Conservation (phyloP, 1,284 basidiomycete genomes). For the Gymnopus androsaceus region DNA sequence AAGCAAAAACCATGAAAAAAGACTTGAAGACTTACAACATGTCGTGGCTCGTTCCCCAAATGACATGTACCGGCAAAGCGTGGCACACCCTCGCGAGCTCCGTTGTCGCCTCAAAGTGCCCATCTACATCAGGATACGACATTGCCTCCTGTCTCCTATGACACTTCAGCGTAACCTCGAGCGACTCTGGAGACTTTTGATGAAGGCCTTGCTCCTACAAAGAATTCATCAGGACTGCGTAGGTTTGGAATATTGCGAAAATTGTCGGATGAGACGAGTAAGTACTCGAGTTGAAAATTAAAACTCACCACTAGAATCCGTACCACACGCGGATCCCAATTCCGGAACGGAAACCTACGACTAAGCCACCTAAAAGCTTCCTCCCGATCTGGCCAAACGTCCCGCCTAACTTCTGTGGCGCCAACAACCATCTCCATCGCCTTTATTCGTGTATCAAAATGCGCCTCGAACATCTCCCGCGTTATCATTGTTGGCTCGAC, state of each 20-base stretch:
- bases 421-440: constrained; percentile 38
- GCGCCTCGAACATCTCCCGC: constrained; percentile 27
- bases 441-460: constrained; percentile 37
- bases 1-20: constrained; percentile 9
- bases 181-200: constrained; percentile 20
- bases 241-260: neutral
- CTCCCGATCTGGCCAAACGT: constrained; percentile 37
- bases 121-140: constrained; percentile 41
- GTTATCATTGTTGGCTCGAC: constrained; percentile 45
- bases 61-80: constrained; percentile 40
- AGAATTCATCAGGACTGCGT: neutral
- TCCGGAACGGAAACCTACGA: constrained; percentile 42
- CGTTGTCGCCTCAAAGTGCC: constrained; percentile 40
- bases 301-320: constrained; percentile 36
- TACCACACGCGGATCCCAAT: constrained; percentile 41
- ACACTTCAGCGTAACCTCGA: constrained; percentile 40
- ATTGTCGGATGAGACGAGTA: neutral
- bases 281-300: too few relatives aligned
- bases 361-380: constrained; percentile 40
- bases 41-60: constrained; percentile 40
- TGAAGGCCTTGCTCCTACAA: constrained; percentile 29
- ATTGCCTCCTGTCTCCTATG: constrained; percentile 42
- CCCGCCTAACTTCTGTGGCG: constrained; percentile 36
- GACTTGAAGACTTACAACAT: constrained; percentile 39
- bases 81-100: constrained; percentile 34